Conservation (phyloP, 2,329 filamentous ascomycete genomes). For the Neopestalotiopsis clavispora region DNA sequence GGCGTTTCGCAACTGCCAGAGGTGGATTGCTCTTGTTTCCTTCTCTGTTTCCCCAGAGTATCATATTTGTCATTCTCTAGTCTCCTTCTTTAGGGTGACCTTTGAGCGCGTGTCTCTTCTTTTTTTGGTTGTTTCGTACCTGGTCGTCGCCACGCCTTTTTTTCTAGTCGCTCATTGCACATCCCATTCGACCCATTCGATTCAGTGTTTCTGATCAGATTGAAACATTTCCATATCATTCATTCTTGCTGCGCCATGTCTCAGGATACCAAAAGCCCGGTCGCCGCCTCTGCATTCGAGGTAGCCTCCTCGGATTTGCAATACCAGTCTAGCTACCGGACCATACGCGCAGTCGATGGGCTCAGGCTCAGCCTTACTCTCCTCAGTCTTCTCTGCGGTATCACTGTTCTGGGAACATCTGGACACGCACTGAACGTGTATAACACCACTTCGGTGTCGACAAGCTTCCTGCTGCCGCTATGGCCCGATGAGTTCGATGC, state of each 20-base stretch:
- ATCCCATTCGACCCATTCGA: not conserved
- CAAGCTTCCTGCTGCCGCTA: slow-evolving; percentile 54
- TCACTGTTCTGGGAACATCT: slow-evolving; percentile 59
- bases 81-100: not conserved
- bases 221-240: slow-evolving; percentile 19
- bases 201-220: slow-evolving; percentile 25
- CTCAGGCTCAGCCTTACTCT: slow-evolving; percentile 52
- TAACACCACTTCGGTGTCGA: slow-evolving; percentile 54
- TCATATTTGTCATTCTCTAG: slow-evolving; percentile 21
- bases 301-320: slow-evolving; percentile 47
- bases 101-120: too few relatives aligned
- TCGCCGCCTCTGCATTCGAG: slow-evolving; percentile 54
- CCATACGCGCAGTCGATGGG: slow-evolving; percentile 47
- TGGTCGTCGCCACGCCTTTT: slow-evolving; percentile 8
- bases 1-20: slow-evolving; percentile 23
- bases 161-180: not conserved
- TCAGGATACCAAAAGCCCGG: slow-evolving; percentile 43
- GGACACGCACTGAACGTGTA: slow-evolving; percentile 61
- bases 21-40: slow-evolving; percentile 19
- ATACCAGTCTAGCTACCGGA: slow-evolving; percentile 40
- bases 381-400: slow-evolving; percentile 54
- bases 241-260: slow-evolving; percentile 30
- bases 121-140: slow-evolving; percentile 11
- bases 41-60: slow-evolving; percentile 20
- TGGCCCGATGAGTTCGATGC: slow-evolving; percentile 65